Evolutionary conservation across 73 alveolate species (phyloP), one percentile per base, ranked within the genome.

Genomic region (Blepharisma japonicum): DNA sequence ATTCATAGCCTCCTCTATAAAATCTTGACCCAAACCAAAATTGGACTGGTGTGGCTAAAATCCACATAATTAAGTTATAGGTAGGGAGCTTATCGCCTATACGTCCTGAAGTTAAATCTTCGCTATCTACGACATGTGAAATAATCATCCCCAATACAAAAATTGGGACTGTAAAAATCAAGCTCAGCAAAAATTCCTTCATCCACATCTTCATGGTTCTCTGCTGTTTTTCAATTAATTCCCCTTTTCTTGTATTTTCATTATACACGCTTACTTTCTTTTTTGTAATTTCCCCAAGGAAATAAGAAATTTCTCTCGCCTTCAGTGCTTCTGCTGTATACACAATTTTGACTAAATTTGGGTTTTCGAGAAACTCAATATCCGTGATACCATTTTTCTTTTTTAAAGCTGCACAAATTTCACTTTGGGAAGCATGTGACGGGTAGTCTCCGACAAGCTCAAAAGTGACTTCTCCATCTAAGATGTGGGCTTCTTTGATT

Each of bases 1-100:
- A 77, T 21, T 61, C 56, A 78, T 70, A 88, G 9, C 92, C 85
- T 7, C 80, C 80, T 25, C 66, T 25, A 18, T 45, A 47, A 70
- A 70, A 70, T 25, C 45, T 70, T n/a, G 20, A 7, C 9, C 80
- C 80, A 4, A 39, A 45, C 42, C 61, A 70, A 25, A 70, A 70
- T 25, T 70, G 66, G 66, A 70, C 80, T 1, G 80, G 80, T 14
- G 42, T 45, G n/a, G 68, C 56, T 25, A 70, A 25, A n/a, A 70
- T n/a, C 56, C 56, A 70, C 20, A 70, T n/a, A 25, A 45, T n/a
- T 9, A 70, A 45, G 6, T 39, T 45, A 5, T 14, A 70, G 4
- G n/a, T n/a, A 0, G 80, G 80, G 25, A 70, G 66, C 45, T 45
- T 47, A 14, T n/a, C 25, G 5, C 14, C 32, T 1, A 23, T 2